phyloP scores from a whole-genome alignment of 768 basidiomycete species.

The Tubosaeta brunneosetosa region DNA sequence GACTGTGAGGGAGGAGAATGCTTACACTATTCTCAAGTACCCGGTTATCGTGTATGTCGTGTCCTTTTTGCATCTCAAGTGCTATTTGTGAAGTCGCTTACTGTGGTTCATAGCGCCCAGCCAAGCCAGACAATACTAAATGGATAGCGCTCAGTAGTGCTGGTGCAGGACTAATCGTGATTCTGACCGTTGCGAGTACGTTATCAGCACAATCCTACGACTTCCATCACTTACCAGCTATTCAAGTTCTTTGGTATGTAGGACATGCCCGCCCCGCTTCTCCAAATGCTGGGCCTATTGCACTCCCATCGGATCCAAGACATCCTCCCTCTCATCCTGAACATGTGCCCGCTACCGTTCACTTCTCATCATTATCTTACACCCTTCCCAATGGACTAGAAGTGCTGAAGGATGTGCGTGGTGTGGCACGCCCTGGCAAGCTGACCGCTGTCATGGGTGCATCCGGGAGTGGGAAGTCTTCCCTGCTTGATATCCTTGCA shows the following conservation, averaged over 20 bases:
- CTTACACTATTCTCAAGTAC: constrained; percentile 88
- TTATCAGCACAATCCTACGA: background rate
- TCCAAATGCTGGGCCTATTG: constrained; percentile 62
- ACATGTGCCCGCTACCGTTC: constrained; percentile 90
- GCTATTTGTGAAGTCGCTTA: background rate
- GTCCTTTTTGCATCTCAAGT: background rate
- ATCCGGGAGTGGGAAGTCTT: constrained; percentile 94
- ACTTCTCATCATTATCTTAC: constrained; percentile 85
- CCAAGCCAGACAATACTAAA: constrained; percentile 74
- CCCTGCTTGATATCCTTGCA: constrained; percentile 93
- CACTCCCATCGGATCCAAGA: constrained; percentile 75
- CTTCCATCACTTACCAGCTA: background rate
- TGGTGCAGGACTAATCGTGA: constrained; percentile 68
- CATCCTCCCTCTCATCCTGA: constrained; percentile 59
- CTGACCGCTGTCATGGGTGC: constrained; percentile 96
- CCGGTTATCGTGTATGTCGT: constrained; percentile 69
- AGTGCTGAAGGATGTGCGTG: constrained; percentile 79
- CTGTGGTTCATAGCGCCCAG: constrained; percentile 49
- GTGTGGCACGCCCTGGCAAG: constrained; percentile 82
- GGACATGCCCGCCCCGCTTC: constrained; percentile 54
- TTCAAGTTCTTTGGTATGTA: constrained; percentile 81
- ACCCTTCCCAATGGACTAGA: constrained; percentile 52
- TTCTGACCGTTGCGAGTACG: constrained; percentile 60
- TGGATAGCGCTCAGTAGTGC: constrained; percentile 86
- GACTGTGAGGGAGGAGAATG: constrained; percentile 90